Evolutionary conservation across 768 basidiomycete species (phyloP).

Genomic region (Psilocybe sp.): DNA sequence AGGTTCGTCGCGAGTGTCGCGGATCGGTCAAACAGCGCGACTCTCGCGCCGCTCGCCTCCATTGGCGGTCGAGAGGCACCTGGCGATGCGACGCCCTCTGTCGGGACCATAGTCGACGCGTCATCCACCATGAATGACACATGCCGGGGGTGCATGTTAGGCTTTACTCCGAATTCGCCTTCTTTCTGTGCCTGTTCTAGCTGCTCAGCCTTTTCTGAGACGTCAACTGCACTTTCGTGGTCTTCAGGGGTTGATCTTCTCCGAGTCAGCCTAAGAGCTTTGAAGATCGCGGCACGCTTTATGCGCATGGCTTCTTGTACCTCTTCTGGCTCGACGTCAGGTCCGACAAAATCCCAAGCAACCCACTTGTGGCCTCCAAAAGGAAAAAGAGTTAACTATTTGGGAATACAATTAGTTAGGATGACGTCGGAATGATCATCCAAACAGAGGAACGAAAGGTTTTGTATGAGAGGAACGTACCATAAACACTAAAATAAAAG

Average conservation of each 20-base stretch:
- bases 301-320: constrained; percentile 41
- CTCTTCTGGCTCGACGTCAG: constrained; percentile 58
- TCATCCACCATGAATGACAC: constrained; percentile 21
- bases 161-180: not conserved
- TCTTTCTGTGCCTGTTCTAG: not conserved
- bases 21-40: not conserved
- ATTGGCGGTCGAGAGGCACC: constrained; percentile 10
- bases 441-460: too few species aligned
- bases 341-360: constrained; percentile 61
- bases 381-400: constrained; percentile 63
- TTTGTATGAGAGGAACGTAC: constrained; percentile 29
- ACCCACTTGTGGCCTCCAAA: constrained; percentile 54
- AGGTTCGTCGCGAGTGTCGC: not conserved
- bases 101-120: constrained; percentile 15
- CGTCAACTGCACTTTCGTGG: too few species aligned
- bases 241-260: not conserved
- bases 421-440: too few species aligned
- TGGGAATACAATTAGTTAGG: not conserved
- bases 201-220: not conserved
- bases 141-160: constrained; percentile 12
- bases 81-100: constrained; percentile 9
- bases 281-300: constrained; percentile 18
- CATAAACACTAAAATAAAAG: constrained; percentile 57
- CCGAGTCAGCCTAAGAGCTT: not conserved
- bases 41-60: constrained; percentile 11